Conservation (phyloP, 345 rosid genomes). For the Heritiera fomes region DNA sequence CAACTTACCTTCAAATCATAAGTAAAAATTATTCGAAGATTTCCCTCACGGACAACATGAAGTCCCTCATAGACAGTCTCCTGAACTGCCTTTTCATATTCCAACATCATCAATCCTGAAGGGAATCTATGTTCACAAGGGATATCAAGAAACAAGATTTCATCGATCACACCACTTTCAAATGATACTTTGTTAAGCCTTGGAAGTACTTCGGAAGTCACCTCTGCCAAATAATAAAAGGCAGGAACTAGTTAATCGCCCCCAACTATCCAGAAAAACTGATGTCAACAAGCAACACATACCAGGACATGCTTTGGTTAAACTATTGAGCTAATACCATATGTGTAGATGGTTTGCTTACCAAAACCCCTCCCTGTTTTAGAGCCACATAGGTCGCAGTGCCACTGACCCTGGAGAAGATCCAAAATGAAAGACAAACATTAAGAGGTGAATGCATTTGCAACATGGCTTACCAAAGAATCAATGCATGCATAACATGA, state of each 20-base stretch:
- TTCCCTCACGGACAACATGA: conserved; percentile 95
- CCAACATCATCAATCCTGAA: conserved; percentile 78
- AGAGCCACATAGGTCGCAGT: conserved; percentile 83
- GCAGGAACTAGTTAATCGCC: neutral
- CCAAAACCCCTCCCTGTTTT: conserved; percentile 98
- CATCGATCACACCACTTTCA: conserved; percentile 90
- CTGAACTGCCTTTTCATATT: conserved; percentile 85
- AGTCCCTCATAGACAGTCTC: conserved; percentile 92
- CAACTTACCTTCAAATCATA: conserved; percentile 74
- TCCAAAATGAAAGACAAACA: neutral
- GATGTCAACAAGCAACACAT: neutral
- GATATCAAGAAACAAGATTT: conserved; percentile 78
- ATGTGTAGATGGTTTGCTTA: conserved; percentile 38
- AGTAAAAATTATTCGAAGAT: conserved; percentile 78
- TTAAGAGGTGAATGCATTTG: neutral
- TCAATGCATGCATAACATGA: neutral
- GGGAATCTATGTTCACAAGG: conserved; percentile 77
- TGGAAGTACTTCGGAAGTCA: conserved; percentile 88
- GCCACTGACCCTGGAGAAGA: conserved; percentile 49
- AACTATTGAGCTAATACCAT: neutral
- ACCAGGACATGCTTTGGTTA: neutral
- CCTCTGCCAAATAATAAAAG: conserved; percentile 57
- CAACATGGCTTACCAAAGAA: neutral
- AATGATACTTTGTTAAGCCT: conserved; percentile 90
- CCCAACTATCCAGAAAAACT: neutral